phyloP scores from a whole-genome alignment of 1,284 basidiomycete species.

The Microbotryum intermedium region DNA sequence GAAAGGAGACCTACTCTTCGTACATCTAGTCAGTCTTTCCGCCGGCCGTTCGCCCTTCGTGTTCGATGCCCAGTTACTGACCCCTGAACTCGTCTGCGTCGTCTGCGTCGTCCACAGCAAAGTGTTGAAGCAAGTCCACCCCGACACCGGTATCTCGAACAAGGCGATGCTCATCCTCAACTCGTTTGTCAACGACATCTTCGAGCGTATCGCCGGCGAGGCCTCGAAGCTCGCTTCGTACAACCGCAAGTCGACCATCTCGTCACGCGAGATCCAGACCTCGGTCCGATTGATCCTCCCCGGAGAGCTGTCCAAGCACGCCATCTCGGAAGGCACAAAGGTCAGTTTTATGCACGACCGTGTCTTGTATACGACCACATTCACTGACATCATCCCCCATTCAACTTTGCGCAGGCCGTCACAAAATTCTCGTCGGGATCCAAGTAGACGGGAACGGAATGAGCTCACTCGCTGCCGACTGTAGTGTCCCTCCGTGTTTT shows the following conservation, averaged over 20 bases:
- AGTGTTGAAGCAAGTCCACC: constrained; percentile 84
- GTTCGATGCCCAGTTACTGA: not conserved
- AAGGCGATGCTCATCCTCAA: constrained; percentile 94
- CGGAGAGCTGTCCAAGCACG: constrained; percentile 70
- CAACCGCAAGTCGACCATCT: constrained; percentile 91
- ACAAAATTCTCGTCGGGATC: too few relatives aligned
- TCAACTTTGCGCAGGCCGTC: too few relatives aligned
- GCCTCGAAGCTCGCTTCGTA: constrained; percentile 84
- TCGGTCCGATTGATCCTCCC: constrained; percentile 83
- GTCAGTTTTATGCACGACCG: constrained; percentile 34
- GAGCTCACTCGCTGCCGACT: too few relatives aligned
- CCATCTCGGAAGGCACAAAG: constrained; percentile 72
- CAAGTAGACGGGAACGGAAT: too few relatives aligned
- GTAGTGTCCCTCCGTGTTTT: too few relatives aligned
- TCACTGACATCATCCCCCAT: too few relatives aligned
- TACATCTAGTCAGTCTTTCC: constrained; percentile 28
- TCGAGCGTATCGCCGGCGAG: constrained; percentile 84
- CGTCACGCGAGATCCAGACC: constrained; percentile 87
- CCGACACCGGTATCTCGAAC: constrained; percentile 93
- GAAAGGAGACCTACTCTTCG: constrained; percentile 31
- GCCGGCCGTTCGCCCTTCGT: not conserved
- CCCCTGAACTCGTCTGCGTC: not conserved
- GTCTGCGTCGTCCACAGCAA: constrained; percentile 21
- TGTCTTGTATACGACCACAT: constrained; percentile 52
- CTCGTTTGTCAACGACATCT: constrained; percentile 50